phyloP scores from a whole-genome alignment of 1,139 yeast species.

The Yamadazyma triangularis region DNA sequence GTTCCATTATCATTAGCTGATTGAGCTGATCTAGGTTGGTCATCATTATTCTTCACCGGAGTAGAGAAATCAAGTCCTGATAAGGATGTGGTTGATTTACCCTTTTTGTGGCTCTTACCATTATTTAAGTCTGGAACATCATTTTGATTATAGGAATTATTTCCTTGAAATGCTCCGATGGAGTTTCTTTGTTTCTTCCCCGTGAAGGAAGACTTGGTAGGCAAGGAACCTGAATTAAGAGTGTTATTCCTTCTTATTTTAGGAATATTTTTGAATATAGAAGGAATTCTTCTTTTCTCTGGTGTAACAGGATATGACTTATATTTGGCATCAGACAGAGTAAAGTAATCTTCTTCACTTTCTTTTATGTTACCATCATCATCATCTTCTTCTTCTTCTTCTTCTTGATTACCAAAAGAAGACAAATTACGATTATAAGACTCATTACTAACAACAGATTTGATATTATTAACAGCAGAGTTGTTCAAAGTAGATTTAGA shows the following conservation, averaged over 20 bases:
- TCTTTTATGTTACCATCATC: too few species aligned
- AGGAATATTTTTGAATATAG: slow-evolving; percentile 8
- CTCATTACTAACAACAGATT: neutral
- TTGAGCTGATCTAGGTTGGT: slow-evolving; percentile 1
- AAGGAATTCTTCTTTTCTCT: slow-evolving; percentile 5
- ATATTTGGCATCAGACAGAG: neutral
- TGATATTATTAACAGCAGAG: slow-evolving; percentile 5
- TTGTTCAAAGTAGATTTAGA: slow-evolving; percentile 12
- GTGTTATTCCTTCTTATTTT: slow-evolving; percentile 22
- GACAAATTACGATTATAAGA: neutral
- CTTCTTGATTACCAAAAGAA: slow-evolving; percentile 2
- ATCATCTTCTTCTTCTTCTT: too few species aligned
- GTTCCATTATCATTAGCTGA: slow-evolving; percentile 8
- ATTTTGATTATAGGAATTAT: neutral
- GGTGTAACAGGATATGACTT: slow-evolving; percentile 7
- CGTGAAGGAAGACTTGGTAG: slow-evolving; percentile 5
- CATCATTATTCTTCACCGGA: slow-evolving; percentile 1
- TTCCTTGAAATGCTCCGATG: slow-evolving; percentile 21
- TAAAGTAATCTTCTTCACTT: neutral
- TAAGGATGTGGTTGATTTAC: slow-evolving; percentile 29
- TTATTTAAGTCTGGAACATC: too few species aligned
- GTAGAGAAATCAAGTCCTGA: slow-evolving; percentile 15
- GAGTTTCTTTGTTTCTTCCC: slow-evolving; percentile 20
- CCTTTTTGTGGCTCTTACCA: slow-evolving; percentile 6
- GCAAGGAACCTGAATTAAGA: slow-evolving; percentile 4